These are phyloP conservation scores for Kockiozyma suomiensis DNA, from an alignment of 805 yeast species.

Conservation along the genomic window DNA sequence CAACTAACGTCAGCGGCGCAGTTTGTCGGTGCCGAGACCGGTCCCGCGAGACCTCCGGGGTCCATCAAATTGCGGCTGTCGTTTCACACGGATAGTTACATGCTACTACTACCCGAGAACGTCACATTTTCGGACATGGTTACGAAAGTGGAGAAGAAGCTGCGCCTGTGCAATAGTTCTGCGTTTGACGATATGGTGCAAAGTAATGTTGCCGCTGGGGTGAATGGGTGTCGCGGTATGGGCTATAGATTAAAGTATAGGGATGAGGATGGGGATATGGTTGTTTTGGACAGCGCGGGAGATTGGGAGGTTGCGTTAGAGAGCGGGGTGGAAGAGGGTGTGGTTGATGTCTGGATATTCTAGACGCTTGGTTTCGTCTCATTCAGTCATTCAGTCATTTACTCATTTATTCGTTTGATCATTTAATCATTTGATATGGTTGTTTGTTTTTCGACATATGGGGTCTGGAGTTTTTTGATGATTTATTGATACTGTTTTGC, in stretches of 20 bases:
- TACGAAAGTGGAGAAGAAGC: slow-evolving; percentile 59
- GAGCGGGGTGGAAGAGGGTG: slow-evolving; percentile 24
- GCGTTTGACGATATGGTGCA: slow-evolving; percentile 37
- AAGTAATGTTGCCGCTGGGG: slow-evolving; percentile 32
- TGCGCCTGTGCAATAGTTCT: slow-evolving; percentile 56
- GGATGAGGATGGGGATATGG: slow-evolving; percentile 96
- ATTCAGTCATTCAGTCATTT: background rate
- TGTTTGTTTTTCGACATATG: too few species aligned
- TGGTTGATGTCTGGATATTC: slow-evolving; percentile 27
- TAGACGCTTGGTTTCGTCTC: background rate
- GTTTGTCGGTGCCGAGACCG: background rate
- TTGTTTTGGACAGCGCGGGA: slow-evolving; percentile 40
- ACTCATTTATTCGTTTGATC: too few species aligned
- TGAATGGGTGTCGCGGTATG: slow-evolving; percentile 9
- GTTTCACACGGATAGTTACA: slow-evolving; percentile 51
- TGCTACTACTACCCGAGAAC: slow-evolving; percentile 62
- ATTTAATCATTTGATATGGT: too few species aligned
- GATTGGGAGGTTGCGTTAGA: slow-evolving; percentile 33
- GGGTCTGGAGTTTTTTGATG: slow-evolving; percentile 1
- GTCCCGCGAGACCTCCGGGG: slow-evolving; percentile 16
- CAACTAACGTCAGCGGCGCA: background rate
- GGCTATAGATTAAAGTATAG: slow-evolving; percentile 63
- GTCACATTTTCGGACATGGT: slow-evolving; percentile 56
- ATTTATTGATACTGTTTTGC: background rate
- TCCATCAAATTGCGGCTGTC: slow-evolving; percentile 43